A percentile compares a stretch with the other conserved stretches of the same genome.
phyloP scores from a whole-genome alignment of 371 early-diverging fungal genomes.

The Basidiobolus meristosporus region DNA sequence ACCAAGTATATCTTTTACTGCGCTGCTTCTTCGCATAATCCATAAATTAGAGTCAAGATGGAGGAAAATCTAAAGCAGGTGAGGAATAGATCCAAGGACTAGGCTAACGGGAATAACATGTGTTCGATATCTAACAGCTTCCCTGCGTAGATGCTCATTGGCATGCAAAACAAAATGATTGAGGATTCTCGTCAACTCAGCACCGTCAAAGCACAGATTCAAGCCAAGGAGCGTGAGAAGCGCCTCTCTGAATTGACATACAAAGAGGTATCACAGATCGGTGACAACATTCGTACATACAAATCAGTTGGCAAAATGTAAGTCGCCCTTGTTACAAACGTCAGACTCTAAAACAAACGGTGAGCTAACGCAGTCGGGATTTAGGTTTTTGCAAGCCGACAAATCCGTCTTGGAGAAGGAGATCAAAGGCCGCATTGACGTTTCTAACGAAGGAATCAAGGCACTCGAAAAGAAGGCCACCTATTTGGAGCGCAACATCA shows the following conservation, averaged over 20 bases:
- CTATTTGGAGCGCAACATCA: slow-evolving; percentile 1
- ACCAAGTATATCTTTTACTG: background rate
- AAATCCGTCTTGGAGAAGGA: background rate
- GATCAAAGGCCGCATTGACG: background rate
- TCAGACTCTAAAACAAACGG: background rate
- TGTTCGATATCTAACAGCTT: background rate
- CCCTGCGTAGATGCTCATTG: too few relatives aligned
- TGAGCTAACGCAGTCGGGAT: background rate
- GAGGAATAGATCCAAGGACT: background rate
- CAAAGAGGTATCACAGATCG: background rate
- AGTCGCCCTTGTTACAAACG: background rate
- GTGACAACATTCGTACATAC: background rate
- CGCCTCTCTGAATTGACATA: background rate
- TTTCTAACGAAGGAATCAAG: background rate
- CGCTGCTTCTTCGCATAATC: background rate
- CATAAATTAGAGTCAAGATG: background rate
- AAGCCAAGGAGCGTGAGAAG: background rate
- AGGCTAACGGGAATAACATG: background rate
- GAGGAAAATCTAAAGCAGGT: background rate
- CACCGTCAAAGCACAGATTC: background rate
- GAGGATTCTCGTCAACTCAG: background rate
- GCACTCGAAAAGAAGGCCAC: background rate
- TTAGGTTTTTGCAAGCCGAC: background rate
- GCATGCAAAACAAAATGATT: background rate
- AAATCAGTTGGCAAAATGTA: background rate